These are phyloP conservation scores for Clarireedia homoeocarpa DNA, from an alignment of 2,329 filamentous ascomycete species.

Conservation along the genomic window DNA sequence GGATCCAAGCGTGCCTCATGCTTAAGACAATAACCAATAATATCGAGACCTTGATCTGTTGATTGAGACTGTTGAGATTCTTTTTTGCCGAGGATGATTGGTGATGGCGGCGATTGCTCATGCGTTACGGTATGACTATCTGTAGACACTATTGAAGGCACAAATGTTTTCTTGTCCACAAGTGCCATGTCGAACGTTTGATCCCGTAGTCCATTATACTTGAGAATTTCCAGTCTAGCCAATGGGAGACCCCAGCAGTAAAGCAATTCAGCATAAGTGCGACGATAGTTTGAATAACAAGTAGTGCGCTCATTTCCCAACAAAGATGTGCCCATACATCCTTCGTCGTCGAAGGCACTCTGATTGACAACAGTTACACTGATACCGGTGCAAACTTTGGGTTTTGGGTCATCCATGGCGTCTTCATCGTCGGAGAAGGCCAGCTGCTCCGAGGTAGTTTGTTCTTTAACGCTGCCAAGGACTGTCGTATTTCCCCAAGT, in stretches of 20 bases:
- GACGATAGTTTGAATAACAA: conserved; percentile 52
- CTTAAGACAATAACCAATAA: conserved; percentile 53
- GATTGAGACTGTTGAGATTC: conserved; percentile 44
- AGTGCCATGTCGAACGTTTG: conserved; percentile 30
- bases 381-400: conserved; percentile 25
- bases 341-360: conserved; percentile 60
- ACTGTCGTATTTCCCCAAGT: conserved; percentile 33
- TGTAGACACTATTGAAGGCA: conserved; percentile 23
- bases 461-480: conserved; percentile 31
- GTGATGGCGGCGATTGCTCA: conserved; percentile 32
- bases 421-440: conserved; percentile 27
- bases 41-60: conserved; percentile 45
- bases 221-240: conserved; percentile 57
- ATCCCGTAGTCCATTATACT: conserved; percentile 57
- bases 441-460: conserved; percentile 16
- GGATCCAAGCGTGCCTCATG: conserved; percentile 57
- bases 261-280: conserved; percentile 60
- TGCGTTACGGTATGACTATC: conserved; percentile 19
- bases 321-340: conserved; percentile 52
- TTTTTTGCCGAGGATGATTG: conserved; percentile 50
- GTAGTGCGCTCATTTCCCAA: conserved; percentile 42
- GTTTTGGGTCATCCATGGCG: conserved; percentile 16
- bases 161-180: conserved; percentile 23
- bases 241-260: conserved; percentile 59
- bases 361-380: conserved; percentile 51